A percentile compares a stretch with the other conserved stretches of the same genome.
phyloP scores from a whole-genome alignment of 2,329 filamentous ascomycete species.

The Cercospora sp. region DNA sequence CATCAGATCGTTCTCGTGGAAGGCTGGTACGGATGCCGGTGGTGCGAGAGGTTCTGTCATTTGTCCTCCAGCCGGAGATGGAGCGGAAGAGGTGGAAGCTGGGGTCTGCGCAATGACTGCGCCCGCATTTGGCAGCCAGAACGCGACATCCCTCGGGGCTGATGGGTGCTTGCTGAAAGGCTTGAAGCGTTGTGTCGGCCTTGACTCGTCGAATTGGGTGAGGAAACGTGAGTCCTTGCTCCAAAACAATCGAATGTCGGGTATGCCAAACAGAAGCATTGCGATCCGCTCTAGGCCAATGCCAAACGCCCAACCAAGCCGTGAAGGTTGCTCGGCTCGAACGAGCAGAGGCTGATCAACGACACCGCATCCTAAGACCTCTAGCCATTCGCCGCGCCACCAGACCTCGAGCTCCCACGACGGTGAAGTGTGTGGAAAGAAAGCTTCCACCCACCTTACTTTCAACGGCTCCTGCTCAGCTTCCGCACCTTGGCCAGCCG shows the following conservation, averaged over 20 bases:
- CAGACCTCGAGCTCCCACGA: conserved; percentile 96
- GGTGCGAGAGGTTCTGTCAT: conserved; percentile 38
- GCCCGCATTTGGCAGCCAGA: conserved; percentile 67
- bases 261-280: conserved; percentile 95
- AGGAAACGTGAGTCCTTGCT: conserved; percentile 81
- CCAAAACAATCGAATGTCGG: conserved; percentile 97
- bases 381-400: conserved; percentile 93
- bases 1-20: conserved; percentile 98
- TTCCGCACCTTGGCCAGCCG: conserved; percentile 40
- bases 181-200: conserved; percentile 64
- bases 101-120: conserved; percentile 36
- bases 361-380: conserved; percentile 90
- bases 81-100: conserved; percentile 36
- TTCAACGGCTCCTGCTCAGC: conserved; percentile 67
- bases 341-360: conserved; percentile 79
- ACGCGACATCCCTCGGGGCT: conserved; percentile 89
- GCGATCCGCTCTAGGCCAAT: conserved; percentile 91
- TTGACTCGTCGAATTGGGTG: conserved; percentile 66
- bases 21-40: conserved; percentile 46
- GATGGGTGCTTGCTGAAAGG: conserved; percentile 90
- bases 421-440: conserved; percentile 94
- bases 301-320: conserved; percentile 93
- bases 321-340: conserved; percentile 71
- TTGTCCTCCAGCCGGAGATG: conserved; percentile 39
- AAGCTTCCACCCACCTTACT: conserved; percentile 93